Percentiles rank a stretch among this genome's conserved stretches.
phyloP scores from a whole-genome alignment of 139 green algal species.

The Spirogloea muscicola region DNA sequence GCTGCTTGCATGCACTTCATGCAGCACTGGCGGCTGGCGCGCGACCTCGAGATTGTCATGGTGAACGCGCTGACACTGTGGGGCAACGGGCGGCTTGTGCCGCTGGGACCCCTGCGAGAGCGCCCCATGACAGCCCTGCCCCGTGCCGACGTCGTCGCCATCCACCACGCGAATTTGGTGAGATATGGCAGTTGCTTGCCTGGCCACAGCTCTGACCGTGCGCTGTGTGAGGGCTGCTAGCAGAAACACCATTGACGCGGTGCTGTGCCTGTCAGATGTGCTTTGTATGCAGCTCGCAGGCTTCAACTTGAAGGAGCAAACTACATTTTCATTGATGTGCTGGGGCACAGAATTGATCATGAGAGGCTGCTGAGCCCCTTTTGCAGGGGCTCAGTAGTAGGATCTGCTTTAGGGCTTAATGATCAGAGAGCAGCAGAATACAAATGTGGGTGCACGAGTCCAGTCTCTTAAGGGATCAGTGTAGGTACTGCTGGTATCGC shows the following conservation, averaged over 20 bases:
- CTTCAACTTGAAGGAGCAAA: no score
- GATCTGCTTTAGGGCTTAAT: no score
- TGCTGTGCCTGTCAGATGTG: not conserved
- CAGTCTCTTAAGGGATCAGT: no score
- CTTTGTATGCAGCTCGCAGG: not conserved
- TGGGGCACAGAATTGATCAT: no score
- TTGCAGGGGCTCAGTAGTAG: no score
- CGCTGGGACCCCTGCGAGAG: constrained; percentile 32
- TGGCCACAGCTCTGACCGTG: not conserved
- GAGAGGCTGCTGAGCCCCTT: no score
- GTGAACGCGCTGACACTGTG: constrained; percentile 27
- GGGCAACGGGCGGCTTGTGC: constrained; percentile 28
- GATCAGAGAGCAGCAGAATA: no score
- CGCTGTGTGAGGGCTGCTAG: not conserved
- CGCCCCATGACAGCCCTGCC: not conserved
- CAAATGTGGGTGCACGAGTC: no score
- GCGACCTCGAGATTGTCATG: constrained; percentile 45
- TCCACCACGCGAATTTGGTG: constrained; percentile 42
- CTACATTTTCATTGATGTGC: not conserved
- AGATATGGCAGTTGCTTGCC: not conserved
- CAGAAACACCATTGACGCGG: not conserved
- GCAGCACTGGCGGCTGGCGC: constrained; percentile 23
- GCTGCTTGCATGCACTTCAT: not conserved
- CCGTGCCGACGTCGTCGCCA: constrained; percentile 12
- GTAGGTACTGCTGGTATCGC: no score